Conservation (phyloP, 257 asterid species). For the Paraleonurus japonicus region DNA sequence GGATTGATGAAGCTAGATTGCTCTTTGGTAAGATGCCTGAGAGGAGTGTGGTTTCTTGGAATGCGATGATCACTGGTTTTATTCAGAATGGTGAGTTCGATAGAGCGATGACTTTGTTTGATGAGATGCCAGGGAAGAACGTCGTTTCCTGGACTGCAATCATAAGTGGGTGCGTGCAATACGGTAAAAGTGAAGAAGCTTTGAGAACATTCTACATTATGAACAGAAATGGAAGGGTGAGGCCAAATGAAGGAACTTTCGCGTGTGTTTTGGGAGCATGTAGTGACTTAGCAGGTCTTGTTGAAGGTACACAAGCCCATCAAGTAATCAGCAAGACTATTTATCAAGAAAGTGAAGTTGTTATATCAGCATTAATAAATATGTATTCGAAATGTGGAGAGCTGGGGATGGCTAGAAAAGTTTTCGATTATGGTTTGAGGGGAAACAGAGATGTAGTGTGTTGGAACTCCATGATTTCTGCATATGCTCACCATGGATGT, state of each 20-base stretch:
- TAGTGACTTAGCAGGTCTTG: slow-evolving; percentile 53
- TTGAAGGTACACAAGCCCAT: slow-evolving; percentile 59
- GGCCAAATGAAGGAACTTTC: slow-evolving; percentile 62
- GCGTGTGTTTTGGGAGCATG: slow-evolving; percentile 64
- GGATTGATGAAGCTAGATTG: slow-evolving; percentile 49
- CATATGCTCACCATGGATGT: slow-evolving; percentile 69
- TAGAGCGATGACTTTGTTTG: slow-evolving; percentile 42
- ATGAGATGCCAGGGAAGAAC: slow-evolving; percentile 49
- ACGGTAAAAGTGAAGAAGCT: slow-evolving; percentile 56
- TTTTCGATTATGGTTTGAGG: slow-evolving; percentile 44
- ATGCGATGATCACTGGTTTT: slow-evolving; percentile 57
- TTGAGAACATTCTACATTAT: slow-evolving; percentile 39
- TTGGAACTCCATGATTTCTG: slow-evolving; percentile 64
- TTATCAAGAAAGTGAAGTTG: slow-evolving; percentile 43
- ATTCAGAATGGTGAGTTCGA: slow-evolving; percentile 43
- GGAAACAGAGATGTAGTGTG: slow-evolving; percentile 44
- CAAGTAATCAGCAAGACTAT: slow-evolving; percentile 55
- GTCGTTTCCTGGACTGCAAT: slow-evolving; percentile 67
- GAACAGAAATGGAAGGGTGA: slow-evolving; percentile 39
- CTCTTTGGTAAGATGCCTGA: slow-evolving; percentile 54
- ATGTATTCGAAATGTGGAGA: slow-evolving; percentile 76
- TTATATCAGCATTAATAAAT: slow-evolving; percentile 54
- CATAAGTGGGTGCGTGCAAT: slow-evolving; percentile 43
- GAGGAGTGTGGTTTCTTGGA: slow-evolving; percentile 64
- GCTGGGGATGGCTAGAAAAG: slow-evolving; percentile 40